phyloP scores from a whole-genome alignment of 345 rosid species.

The Melaleuca alternifolia region DNA sequence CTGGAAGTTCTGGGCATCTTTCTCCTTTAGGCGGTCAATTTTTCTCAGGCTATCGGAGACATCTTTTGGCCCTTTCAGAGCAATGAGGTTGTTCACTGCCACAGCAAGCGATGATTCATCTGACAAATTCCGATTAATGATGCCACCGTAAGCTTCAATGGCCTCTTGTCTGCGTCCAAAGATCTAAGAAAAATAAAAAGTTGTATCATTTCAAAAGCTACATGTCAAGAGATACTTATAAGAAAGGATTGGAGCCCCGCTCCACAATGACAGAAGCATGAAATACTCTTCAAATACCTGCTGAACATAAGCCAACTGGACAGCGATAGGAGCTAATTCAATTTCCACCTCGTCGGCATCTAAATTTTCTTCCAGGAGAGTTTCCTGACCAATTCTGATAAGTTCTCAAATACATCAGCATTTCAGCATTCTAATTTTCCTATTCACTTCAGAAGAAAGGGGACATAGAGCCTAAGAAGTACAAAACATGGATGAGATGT shows the following conservation, averaged over 20 bases:
- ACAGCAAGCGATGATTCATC: constrained; percentile 86
- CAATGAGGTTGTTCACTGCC: constrained; percentile 73
- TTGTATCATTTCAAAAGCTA: background rate
- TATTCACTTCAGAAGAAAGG: background rate
- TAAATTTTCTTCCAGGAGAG: constrained; percentile 58
- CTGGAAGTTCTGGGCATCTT: constrained; percentile 39
- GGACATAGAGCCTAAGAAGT: background rate
- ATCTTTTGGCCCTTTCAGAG: constrained; percentile 76
- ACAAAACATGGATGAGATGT: background rate
- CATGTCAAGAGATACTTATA: background rate
- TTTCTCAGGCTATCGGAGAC: constrained; percentile 72
- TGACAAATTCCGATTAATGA: constrained; percentile 53
- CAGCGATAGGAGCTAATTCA: constrained; percentile 83
- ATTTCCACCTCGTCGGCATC: constrained; percentile 78
- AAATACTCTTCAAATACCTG: constrained; percentile 27
- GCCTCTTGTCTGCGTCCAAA: constrained; percentile 64
- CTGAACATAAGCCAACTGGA: constrained; percentile 81
- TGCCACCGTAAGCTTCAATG: constrained; percentile 42
- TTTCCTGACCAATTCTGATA: constrained; percentile 82
- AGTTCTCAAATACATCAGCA: background rate
- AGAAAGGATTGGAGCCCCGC: background rate
- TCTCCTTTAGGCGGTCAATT: constrained; percentile 75
- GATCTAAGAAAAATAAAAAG: constrained; percentile 37
- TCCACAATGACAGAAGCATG: background rate
- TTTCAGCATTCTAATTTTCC: background rate